Conservation (phyloP, 2,329 filamentous ascomycete species). For the Scedosporium dehoogii region DNA sequence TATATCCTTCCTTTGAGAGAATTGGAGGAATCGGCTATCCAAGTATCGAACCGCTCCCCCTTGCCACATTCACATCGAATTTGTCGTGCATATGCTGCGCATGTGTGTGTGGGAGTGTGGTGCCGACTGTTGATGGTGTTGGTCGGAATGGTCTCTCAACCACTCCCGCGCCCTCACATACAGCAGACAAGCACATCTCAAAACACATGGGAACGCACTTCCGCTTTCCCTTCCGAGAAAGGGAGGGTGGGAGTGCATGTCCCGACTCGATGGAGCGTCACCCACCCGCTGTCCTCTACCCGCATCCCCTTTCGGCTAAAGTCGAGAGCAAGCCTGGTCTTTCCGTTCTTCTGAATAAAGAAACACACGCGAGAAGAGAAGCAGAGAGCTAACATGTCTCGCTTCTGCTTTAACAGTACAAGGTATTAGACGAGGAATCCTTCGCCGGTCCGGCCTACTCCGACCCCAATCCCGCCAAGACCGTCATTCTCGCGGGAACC, state of each 20-base stretch:
- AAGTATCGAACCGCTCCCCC: neutral
- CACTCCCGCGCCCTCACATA: neutral
- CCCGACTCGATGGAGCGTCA: neutral
- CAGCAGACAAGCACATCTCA: neutral
- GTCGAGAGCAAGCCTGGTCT: neutral
- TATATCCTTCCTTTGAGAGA: neutral
- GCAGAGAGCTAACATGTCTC: neutral
- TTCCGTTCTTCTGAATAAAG: neutral
- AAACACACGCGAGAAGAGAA: too few species aligned
- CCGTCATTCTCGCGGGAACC: constrained; percentile 58
- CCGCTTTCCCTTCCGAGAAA: neutral
- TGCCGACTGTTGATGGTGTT: neutral
- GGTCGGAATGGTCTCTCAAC: neutral
- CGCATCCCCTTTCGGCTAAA: neutral
- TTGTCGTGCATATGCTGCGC: too few species aligned
- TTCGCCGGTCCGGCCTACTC: constrained; percentile 31
- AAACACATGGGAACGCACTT: neutral
- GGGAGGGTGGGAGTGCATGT: neutral
- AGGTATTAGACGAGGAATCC: constrained; percentile 11
- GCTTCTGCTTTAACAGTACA: constrained; percentile 10
- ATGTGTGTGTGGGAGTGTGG: too few species aligned
- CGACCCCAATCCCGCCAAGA: constrained; percentile 30
- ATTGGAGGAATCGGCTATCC: neutral
- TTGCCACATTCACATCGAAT: too few species aligned
- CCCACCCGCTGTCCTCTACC: neutral